Conservation (phyloP, 441 rosid species). For the Brassica balearica region DNA sequence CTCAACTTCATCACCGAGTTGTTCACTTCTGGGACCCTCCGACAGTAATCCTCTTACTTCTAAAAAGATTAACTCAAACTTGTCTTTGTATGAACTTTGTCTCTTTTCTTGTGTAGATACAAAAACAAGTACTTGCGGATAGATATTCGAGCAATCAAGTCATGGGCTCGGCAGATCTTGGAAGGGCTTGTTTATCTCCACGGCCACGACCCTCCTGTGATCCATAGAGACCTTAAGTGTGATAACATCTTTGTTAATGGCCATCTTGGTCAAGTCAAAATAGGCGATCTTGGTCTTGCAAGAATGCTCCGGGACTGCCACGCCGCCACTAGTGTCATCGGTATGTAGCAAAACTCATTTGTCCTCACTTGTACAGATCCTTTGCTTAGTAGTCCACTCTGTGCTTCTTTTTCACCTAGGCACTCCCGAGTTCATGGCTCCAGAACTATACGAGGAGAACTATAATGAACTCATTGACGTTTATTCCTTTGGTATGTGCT, state of each 20-base stretch:
- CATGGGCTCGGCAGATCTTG: constrained; percentile 75
- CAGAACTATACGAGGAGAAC: constrained; percentile 73
- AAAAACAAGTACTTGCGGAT: constrained; percentile 59
- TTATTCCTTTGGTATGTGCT: constrained; percentile 79
- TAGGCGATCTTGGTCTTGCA: constrained; percentile 89
- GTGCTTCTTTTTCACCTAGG: constrained; percentile 46
- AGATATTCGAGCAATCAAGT: constrained; percentile 69
- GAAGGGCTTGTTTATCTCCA: constrained; percentile 74
- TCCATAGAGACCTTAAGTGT: constrained; percentile 79
- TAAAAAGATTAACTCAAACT: not conserved
- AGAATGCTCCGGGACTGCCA: constrained; percentile 61
- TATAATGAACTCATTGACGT: constrained; percentile 77
- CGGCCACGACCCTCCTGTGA: constrained; percentile 73
- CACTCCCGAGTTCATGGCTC: constrained; percentile 87
- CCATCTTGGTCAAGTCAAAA: constrained; percentile 78
- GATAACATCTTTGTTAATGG: constrained; percentile 83
- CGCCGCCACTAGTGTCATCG: constrained; percentile 79
- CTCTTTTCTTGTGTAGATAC: constrained; percentile 50
- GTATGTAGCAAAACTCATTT: constrained; percentile 45
- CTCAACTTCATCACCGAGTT: constrained; percentile 80
- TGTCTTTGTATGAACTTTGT: constrained; percentile 22
- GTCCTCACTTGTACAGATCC: not conserved
- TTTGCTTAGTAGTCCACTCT: constrained; percentile 23
- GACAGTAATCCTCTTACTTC: constrained; percentile 51
- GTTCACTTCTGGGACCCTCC: constrained; percentile 79